These are phyloP conservation scores for Ballota nigra DNA, from an alignment of 257 asterid species.

Conservation along the genomic window DNA sequence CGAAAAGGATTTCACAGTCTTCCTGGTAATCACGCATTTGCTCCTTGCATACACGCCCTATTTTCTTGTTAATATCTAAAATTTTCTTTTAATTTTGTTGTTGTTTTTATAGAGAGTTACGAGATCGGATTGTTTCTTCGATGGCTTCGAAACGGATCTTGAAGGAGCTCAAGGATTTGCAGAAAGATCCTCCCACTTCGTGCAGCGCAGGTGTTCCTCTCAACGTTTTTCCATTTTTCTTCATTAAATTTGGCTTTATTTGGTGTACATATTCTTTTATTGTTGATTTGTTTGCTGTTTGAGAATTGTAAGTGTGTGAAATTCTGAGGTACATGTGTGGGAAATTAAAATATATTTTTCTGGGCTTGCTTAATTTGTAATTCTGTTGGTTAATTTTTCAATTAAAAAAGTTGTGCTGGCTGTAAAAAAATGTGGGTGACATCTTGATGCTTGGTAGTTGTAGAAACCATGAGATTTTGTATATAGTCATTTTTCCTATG, in stretches of 20 bases:
- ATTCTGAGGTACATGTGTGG: constrained; percentile 5
- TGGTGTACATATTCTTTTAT: neutral
- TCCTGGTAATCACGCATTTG: constrained; percentile 9
- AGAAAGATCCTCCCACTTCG: constrained; percentile 50
- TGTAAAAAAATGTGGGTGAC: neutral
- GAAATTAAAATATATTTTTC: neutral
- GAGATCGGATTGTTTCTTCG: constrained; percentile 29
- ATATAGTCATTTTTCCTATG: neutral
- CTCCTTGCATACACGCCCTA: neutral
- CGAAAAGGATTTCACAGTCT: neutral
- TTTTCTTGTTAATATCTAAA: constrained; percentile 18
- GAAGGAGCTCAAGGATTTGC: constrained; percentile 56
- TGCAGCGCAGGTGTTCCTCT: constrained; percentile 42
- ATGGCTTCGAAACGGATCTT: constrained; percentile 56
- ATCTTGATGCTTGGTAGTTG: neutral
- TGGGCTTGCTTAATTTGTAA: constrained; percentile 10
- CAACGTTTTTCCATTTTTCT: neutral
- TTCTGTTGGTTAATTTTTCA: neutral
- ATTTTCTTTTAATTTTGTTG: neutral
- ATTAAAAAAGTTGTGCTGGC: neutral
- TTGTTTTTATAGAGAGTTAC: constrained; percentile 1
- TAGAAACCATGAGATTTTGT: neutral
- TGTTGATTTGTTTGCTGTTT: neutral
- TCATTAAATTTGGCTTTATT: neutral
- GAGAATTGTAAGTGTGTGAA: constrained; percentile 17